A percentile compares a stretch with the other conserved stretches of the same genome.
phyloP scores from a whole-genome alignment of 208 protist genomes.

The Wallacemonas sp. region DNA sequence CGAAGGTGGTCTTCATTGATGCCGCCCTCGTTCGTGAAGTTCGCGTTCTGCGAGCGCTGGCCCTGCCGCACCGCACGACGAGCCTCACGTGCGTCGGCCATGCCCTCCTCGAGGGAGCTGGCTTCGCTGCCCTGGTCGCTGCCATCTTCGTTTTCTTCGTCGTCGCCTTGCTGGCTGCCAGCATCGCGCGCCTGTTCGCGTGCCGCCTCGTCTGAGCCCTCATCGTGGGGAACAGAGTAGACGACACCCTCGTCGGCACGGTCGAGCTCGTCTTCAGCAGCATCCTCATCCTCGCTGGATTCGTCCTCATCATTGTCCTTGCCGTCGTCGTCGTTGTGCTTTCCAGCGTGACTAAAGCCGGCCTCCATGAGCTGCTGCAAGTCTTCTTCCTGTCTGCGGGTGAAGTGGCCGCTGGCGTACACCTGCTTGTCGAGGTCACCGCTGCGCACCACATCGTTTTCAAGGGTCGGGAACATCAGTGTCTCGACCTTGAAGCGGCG shows the following conservation, averaged over 20 bases:
- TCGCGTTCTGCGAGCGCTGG: constrained; percentile 40
- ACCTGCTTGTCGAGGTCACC: constrained; percentile 72
- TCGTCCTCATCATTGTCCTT: background rate
- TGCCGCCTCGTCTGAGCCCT: background rate
- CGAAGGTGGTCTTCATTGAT: constrained; percentile 75
- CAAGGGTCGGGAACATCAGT: constrained; percentile 63
- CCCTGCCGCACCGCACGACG: constrained; percentile 23
- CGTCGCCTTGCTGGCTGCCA: background rate
- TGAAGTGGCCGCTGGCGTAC: constrained; percentile 83
- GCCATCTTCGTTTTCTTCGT: constrained; percentile 3
- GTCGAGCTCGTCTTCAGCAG: constrained; percentile 28
- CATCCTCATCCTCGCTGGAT: constrained; percentile 13
- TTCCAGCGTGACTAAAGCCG: constrained; percentile 15
- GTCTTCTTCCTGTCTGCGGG: constrained; percentile 61
- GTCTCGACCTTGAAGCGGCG: constrained; percentile 86
- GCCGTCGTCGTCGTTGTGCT: background rate
- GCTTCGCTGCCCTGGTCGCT: constrained; percentile 33
- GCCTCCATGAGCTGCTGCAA: constrained; percentile 70
- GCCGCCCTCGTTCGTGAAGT: constrained; percentile 51
- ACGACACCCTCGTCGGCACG: constrained; percentile 22
- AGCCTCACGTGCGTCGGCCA: constrained; percentile 36
- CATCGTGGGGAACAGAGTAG: background rate
- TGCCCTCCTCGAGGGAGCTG: constrained; percentile 39
- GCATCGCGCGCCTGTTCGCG: background rate
- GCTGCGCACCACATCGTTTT: constrained; percentile 76